phyloP scores from a whole-genome alignment of 371 early-diverging fungal species.

The Synchytrium microbalum region DNA sequence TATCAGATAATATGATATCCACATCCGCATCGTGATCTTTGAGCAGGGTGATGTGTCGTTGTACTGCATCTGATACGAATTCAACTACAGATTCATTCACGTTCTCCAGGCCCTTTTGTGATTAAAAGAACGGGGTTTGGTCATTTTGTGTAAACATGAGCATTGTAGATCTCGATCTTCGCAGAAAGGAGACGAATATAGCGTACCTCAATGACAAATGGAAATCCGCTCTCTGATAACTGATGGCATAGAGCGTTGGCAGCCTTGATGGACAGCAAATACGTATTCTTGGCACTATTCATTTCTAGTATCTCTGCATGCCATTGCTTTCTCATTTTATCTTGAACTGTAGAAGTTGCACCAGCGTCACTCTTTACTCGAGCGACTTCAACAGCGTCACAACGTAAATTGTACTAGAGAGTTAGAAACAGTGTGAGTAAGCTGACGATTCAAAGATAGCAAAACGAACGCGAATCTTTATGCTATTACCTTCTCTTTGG shows the following conservation, averaged over 20 bases:
- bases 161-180: too few species aligned
- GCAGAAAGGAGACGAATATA: too few species aligned
- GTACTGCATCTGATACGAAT: neutral
- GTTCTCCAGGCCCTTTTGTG: neutral
- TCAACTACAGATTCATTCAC: neutral
- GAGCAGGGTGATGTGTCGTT: neutral
- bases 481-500: neutral
- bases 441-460: neutral
- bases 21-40: neutral
- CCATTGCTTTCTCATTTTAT: slow-evolving; percentile 1
- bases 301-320: neutral
- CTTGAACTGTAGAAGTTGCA: neutral
- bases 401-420: neutral
- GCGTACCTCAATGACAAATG: neutral
- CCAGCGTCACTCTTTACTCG: neutral
- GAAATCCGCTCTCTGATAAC: neutral
- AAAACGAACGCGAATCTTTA: neutral
- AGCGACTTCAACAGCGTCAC: neutral
- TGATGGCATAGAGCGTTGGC: neutral
- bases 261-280: neutral
- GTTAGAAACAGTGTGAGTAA: too few species aligned
- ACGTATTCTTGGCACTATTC: neutral
- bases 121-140: too few species aligned
- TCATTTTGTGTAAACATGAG: too few species aligned
- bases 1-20: neutral